Conservation (phyloP, 2,329 filamentous ascomycete species). For the Stagonosporopsis rhizophila region DNA sequence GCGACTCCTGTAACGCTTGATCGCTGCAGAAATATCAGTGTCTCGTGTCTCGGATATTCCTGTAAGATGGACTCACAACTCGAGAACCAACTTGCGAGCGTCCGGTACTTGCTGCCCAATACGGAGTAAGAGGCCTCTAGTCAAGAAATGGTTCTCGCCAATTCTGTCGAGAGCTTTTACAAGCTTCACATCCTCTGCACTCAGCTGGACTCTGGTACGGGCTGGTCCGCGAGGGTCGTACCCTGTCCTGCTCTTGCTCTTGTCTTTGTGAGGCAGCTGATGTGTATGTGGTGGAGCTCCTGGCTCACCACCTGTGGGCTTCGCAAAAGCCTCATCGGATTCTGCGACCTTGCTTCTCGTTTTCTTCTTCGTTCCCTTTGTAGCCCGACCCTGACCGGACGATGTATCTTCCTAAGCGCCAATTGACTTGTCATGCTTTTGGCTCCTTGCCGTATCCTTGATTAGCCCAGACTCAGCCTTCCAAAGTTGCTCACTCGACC, state of each 20-base stretch:
- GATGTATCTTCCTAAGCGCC: neutral
- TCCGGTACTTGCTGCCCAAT: neutral
- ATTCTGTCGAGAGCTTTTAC: conserved; percentile 1
- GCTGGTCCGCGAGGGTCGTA: neutral
- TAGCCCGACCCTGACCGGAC: too few relatives aligned
- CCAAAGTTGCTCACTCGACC: neutral
- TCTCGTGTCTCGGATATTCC: neutral
- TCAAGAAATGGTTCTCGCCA: neutral
- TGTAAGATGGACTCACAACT: neutral
- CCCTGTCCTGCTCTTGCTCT: neutral
- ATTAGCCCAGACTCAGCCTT: neutral
- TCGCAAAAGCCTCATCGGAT: neutral
- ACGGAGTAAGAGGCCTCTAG: neutral
- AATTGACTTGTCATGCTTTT: neutral
- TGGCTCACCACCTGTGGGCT: neutral
- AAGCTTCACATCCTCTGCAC: neutral
- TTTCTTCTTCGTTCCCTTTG: neutral
- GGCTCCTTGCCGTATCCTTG: neutral
- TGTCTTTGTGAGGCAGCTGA: neutral
- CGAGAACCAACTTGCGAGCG: neutral
- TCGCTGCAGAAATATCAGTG: neutral
- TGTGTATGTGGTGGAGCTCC: neutral
- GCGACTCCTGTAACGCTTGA: neutral
- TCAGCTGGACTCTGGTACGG: neutral
- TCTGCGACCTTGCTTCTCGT: neutral